These are phyloP conservation scores for Clonostachys byssicola DNA, from an alignment of 2,329 filamentous ascomycete species.

Conservation along the genomic window DNA sequence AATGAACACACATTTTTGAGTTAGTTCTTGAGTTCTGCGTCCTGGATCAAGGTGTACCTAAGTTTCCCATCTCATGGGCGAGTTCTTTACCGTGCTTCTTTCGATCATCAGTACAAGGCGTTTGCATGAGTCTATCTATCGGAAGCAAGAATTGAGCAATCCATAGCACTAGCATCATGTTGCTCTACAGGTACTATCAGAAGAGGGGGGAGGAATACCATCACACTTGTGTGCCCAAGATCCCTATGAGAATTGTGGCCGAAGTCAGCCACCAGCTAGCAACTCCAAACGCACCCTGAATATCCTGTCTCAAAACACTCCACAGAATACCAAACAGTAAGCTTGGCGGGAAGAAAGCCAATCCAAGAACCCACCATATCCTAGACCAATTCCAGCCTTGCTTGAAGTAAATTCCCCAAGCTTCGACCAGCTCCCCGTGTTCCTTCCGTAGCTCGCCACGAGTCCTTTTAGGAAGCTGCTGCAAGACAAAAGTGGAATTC, in stretches of 20 bases:
- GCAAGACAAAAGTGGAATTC: not conserved
- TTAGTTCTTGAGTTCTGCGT: no score
- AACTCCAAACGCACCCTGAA: not conserved
- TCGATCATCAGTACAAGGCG: no score
- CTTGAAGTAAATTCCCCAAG: not conserved
- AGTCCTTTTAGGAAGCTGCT: not conserved
- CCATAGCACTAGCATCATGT: no score
- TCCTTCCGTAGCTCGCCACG: not conserved
- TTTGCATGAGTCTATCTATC: no score
- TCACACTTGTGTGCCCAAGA: not conserved
- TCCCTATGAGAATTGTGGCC: not conserved
- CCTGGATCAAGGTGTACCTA: no score
- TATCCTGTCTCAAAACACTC: not conserved
- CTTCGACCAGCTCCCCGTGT: not conserved
- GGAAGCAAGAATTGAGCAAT: no score
- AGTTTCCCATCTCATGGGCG: no score
- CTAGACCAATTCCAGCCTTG: not conserved
- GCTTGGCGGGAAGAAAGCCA: not conserved
- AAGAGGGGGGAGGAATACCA: no score
- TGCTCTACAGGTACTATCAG: no score
- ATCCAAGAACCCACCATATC: not conserved
- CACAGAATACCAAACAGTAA: not conserved
- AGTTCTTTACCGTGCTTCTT: no score
- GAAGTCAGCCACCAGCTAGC: not conserved
- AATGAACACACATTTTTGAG: no score